phyloP scores from a whole-genome alignment of 768 basidiomycete genomes.

The Fomitopsis serialis region DNA sequence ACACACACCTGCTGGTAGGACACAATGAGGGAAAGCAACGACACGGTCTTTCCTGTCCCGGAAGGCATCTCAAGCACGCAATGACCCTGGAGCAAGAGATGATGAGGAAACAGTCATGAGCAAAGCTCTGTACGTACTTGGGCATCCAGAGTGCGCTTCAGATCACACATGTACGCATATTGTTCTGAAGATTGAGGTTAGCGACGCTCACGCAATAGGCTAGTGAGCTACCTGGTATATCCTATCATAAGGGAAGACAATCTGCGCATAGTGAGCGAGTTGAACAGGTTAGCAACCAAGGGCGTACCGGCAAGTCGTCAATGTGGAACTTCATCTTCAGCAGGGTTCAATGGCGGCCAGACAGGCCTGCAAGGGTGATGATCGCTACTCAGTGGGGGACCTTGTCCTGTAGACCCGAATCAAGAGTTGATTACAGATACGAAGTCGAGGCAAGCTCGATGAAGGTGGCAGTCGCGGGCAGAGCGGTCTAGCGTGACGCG shows the following conservation, averaged over 20 bases:
- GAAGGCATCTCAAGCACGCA: conserved; percentile 99
- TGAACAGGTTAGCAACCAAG: conserved; percentile 3
- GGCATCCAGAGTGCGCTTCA: conserved; percentile 94
- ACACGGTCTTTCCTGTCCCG: conserved; percentile 98
- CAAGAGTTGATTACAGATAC: neutral
- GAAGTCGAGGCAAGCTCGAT: neutral
- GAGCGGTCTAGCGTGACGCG: conserved; percentile 2
- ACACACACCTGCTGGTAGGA: conserved; percentile 87
- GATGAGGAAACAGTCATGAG: conserved; percentile 1
- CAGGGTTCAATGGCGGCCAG: neutral
- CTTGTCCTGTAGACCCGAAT: too few species aligned
- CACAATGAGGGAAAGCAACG: conserved; percentile 89
- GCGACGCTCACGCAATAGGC: neutral
- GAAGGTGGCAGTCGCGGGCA: neutral
- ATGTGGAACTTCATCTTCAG: conserved; percentile 29
- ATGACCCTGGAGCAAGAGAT: conserved; percentile 63
- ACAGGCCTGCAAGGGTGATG: too few species aligned
- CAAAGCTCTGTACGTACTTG: conserved; percentile 48
- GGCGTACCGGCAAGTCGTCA: conserved; percentile 41
- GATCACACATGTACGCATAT: conserved; percentile 99
- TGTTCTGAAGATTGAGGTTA: conserved; percentile 54
- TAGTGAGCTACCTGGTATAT: conserved; percentile 80
- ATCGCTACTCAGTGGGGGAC: too few species aligned
- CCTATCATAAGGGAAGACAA: conserved; percentile 90
- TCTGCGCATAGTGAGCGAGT: conserved; percentile 34